A percentile compares a stretch with the other conserved stretches of the same genome.
These are phyloP conservation scores for Ottelia alismoides DNA, from an alignment of 106 monocot genomes.

Conservation along the genomic window DNA sequence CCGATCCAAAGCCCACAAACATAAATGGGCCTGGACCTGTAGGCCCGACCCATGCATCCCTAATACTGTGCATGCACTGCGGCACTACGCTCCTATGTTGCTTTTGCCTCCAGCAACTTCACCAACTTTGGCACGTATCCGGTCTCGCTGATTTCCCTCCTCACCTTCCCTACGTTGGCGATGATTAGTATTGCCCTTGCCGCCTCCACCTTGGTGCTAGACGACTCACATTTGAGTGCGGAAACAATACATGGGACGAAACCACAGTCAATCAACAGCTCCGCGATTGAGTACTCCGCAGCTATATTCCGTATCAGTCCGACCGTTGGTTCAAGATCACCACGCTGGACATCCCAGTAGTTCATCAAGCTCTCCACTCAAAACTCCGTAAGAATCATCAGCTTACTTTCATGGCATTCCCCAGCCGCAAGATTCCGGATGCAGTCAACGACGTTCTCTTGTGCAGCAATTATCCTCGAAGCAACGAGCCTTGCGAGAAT, in stretches of 20 bases:
- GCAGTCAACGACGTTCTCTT: slow-evolving; percentile 48
- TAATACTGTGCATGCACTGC: slow-evolving; percentile 50
- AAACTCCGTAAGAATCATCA: slow-evolving; percentile 35
- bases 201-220: slow-evolving; percentile 32
- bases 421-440: slow-evolving; percentile 47
- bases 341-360: slow-evolving; percentile 25
- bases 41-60: no score
- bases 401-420: slow-evolving; percentile 21
- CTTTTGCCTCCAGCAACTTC: slow-evolving; percentile 56
- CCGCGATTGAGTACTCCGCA: slow-evolving; percentile 34
- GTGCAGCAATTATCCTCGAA: slow-evolving; percentile 42
- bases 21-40: no score
- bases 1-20: no score
- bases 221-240: slow-evolving; percentile 17
- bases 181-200: slow-evolving; percentile 29
- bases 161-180: slow-evolving; percentile 3
- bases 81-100: slow-evolving; percentile 42
- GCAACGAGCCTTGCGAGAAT: slow-evolving; percentile 26
- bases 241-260: slow-evolving; percentile 25
- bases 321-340: slow-evolving; percentile 38
- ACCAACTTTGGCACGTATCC: slow-evolving; percentile 27
- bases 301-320: slow-evolving; percentile 38
- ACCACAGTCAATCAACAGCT: slow-evolving; percentile 22
- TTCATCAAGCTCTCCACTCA: slow-evolving; percentile 36
- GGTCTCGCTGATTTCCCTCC: slow-evolving; percentile 29